Conservation (phyloP, 495 filamentous ascomycete species). For the Xylaria acuta region DNA sequence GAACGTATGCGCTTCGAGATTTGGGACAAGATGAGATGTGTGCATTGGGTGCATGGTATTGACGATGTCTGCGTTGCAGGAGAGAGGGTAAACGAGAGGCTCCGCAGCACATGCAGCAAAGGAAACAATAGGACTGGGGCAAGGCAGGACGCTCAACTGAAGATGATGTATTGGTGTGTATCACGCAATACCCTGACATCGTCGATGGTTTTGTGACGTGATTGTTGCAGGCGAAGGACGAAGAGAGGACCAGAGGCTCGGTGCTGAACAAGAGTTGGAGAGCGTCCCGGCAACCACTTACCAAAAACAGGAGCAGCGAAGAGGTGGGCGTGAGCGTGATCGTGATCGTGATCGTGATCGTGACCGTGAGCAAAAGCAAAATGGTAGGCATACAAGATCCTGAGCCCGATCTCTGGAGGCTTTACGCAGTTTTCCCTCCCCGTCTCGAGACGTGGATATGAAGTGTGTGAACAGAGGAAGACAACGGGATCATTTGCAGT, state of each 20-base stretch:
- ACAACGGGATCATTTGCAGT: background rate
- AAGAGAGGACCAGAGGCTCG: background rate
- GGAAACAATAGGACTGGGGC: background rate
- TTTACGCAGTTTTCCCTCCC: conserved; percentile 29
- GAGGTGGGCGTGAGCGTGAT: conserved; percentile 25
- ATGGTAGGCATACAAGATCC: conserved; percentile 40
- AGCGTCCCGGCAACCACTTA: conserved; percentile 23
- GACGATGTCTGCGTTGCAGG: background rate
- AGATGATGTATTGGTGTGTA: background rate
- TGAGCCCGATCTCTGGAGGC: conserved; percentile 36
- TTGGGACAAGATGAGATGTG: background rate
- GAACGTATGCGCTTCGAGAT: background rate
- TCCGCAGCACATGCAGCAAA: background rate
- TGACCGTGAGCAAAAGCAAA: conserved; percentile 34
- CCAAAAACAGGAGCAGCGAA: conserved; percentile 32
- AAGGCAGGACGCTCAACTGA: background rate
- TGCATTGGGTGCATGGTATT: conserved; percentile 10
- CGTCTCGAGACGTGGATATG: conserved; percentile 25
- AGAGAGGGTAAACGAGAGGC: background rate
- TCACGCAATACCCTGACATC: background rate
- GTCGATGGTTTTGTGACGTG: background rate
- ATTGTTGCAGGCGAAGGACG: background rate
- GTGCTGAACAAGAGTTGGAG: background rate
- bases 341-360: conserved; percentile 20
- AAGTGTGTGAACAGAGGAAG: conserved; percentile 14